phyloP scores from a whole-genome alignment of 1,284 basidiomycete species.

The Pseudozyma sp. region DNA sequence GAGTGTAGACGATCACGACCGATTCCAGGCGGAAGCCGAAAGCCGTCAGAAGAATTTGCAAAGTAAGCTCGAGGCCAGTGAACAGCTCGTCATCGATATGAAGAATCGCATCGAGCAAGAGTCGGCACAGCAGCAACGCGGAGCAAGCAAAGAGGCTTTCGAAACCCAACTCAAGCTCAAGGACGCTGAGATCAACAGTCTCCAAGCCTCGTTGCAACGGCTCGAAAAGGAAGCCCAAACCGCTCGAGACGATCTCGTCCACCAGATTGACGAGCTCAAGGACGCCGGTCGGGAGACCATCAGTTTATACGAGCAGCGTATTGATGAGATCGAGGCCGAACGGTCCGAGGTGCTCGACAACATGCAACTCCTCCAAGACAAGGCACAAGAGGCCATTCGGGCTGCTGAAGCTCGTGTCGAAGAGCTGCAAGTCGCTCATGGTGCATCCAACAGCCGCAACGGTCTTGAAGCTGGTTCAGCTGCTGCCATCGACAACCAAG shows the following conservation, averaged over 20 bases:
- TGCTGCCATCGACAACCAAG: constrained; percentile 92
- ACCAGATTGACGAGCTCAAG: constrained; percentile 82
- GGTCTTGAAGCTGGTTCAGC: constrained; percentile 27
- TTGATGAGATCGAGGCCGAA: constrained; percentile 57
- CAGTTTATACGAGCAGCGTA: constrained; percentile 51
- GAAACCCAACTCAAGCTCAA: constrained; percentile 53
- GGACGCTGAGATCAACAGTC: constrained; percentile 56
- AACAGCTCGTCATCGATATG: constrained; percentile 44
- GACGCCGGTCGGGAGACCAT: constrained; percentile 80
- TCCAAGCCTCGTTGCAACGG: constrained; percentile 56
- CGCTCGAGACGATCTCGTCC: constrained; percentile 46
- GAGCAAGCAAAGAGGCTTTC: constrained; percentile 45
- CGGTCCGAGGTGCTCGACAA: constrained; percentile 63
- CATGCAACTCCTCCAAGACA: constrained; percentile 69
- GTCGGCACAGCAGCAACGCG: constrained; percentile 34
- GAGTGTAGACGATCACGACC: constrained; percentile 73
- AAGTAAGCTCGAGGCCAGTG: constrained; percentile 48
- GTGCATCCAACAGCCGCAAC: constrained; percentile 22
- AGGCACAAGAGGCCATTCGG: constrained; percentile 85
- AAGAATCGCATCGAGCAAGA: constrained; percentile 41
- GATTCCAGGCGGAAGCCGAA: constrained; percentile 70
- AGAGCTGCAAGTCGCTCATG: constrained; percentile 70
- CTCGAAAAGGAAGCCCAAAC: constrained; percentile 58
- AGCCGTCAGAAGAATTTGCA: constrained; percentile 43
- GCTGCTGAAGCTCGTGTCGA: constrained; percentile 79